phyloP scores from a whole-genome alignment of 2,329 filamentous ascomycete species.

The Macrophomina tecta region DNA sequence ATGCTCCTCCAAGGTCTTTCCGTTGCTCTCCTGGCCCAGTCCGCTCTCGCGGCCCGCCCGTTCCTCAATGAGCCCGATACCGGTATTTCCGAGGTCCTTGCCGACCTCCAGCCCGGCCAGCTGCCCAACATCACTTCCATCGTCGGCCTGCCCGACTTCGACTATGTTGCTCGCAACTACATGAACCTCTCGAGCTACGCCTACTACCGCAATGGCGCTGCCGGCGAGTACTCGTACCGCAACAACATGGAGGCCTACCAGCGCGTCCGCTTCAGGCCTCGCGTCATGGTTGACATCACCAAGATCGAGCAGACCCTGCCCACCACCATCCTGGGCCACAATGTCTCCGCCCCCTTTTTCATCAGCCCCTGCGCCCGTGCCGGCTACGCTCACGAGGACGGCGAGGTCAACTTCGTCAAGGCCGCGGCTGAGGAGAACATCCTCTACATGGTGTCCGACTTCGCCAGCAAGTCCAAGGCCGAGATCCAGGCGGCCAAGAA shows the following conservation, averaged over 20 bases:
- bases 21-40: conserved; percentile 31
- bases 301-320: conserved; percentile 49
- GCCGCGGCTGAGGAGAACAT: conserved; percentile 57
- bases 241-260: conserved; percentile 63
- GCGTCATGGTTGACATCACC: conserved; percentile 58
- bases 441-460: conserved; percentile 54
- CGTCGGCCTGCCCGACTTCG: conserved; percentile 60
- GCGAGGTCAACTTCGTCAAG: conserved; percentile 58
- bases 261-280: conserved; percentile 56
- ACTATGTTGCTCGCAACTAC: conserved; percentile 58
- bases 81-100: conserved; percentile 39
- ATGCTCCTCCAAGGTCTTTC: conserved; percentile 20
- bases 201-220: conserved; percentile 64
- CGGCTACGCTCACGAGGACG: conserved; percentile 53
- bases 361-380: conserved; percentile 53
- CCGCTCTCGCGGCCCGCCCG: conserved; percentile 41
- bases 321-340: conserved; percentile 60
- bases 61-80: conserved; percentile 46
- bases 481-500: conserved; percentile 33
- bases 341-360: conserved; percentile 62
- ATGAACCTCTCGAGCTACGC: conserved; percentile 58
- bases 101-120: conserved; percentile 38
- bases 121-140: conserved; percentile 54
- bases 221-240: conserved; percentile 62
- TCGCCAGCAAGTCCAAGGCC: conserved; percentile 44